These are phyloP conservation scores for Arabidopsis suecica DNA, from an alignment of 345 rosid genomes.

Conservation along the genomic window DNA sequence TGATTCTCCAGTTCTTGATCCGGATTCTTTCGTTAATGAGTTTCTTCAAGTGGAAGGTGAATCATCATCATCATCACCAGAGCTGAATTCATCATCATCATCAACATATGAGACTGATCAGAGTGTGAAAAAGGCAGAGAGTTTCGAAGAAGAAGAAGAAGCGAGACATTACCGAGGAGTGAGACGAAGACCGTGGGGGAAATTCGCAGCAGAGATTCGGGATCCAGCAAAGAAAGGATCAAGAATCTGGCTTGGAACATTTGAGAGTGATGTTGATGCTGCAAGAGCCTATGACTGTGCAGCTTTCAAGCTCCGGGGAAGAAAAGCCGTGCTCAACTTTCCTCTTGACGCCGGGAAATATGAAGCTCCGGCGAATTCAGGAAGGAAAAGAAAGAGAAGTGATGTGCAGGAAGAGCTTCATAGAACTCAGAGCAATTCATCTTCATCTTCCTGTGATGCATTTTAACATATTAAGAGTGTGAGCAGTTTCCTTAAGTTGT, in stretches of 20 bases:
- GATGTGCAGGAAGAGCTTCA: conserved; percentile 30
- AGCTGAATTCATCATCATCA: conserved; percentile 40
- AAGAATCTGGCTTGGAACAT: conserved; percentile 90
- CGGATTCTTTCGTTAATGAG: conserved; percentile 29
- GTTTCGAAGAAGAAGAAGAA: conserved; percentile 32
- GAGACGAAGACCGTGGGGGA: conserved; percentile 91
- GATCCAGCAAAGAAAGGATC: conserved; percentile 81
- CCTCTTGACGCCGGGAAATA: conserved; percentile 75
- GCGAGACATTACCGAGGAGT: conserved; percentile 82
- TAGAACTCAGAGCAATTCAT: conserved; percentile 37
- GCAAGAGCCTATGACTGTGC: conserved; percentile 91
- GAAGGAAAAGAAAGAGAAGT: conserved; percentile 63
- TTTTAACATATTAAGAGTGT: conserved; percentile 6
- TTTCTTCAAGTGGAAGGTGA: conserved; percentile 32
- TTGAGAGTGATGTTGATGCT: conserved; percentile 70
- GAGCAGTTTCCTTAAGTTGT: conserved; percentile 20
- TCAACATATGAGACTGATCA: conserved; percentile 44
- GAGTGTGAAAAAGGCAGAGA: conserved; percentile 20
- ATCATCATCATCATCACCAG: conserved; percentile 29
- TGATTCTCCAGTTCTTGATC: conserved; percentile 48
- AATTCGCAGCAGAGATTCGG: conserved; percentile 92
- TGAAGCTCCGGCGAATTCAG: conserved; percentile 52
- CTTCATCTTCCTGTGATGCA: conserved; percentile 33
- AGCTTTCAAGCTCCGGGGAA: conserved; percentile 86
- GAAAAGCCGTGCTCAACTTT: conserved; percentile 83